These are phyloP conservation scores for Penicillium verhagenii DNA, from an alignment of 495 filamentous ascomycete species.

Conservation along the genomic window DNA sequence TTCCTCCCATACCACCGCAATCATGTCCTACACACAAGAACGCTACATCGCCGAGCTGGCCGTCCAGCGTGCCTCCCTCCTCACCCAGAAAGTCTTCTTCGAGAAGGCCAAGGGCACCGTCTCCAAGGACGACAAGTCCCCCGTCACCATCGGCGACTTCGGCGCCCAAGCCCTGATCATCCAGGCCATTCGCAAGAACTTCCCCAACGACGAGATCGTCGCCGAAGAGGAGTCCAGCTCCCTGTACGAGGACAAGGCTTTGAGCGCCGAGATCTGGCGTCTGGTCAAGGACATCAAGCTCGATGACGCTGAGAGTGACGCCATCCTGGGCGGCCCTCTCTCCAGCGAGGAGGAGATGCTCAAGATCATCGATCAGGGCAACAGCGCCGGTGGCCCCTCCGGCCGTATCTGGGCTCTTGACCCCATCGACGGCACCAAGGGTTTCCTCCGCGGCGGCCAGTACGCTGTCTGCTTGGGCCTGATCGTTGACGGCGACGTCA, in stretches of 20 bases:
- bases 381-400: conserved; percentile 70
- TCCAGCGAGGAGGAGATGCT: conserved; percentile 73
- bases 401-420: conserved; percentile 96
- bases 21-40: conserved; percentile 71
- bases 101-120: conserved; percentile 89
- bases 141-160: conserved; percentile 96
- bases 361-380: conserved; percentile 78
- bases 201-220: conserved; percentile 87
- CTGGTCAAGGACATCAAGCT: conserved; percentile 71
- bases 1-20: conserved; percentile 28
- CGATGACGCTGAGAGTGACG: conserved; percentile 63
- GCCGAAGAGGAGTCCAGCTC: conserved; percentile 89
- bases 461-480: conserved; percentile 93
- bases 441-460: conserved; percentile 94
- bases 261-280: conserved; percentile 77
- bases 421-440: conserved; percentile 96
- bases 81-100: conserved; percentile 92
- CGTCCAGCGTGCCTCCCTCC: conserved; percentile 81
- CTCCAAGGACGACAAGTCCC: conserved; percentile 90
- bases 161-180: conserved; percentile 97
- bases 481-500: conserved; percentile 91
- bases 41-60: conserved; percentile 85
- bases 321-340: conserved; percentile 70
- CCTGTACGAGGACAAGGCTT: conserved; percentile 63
- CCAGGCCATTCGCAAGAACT: conserved; percentile 79